These are phyloP conservation scores for Eimeria acervulina DNA, from an alignment of 169 alveolate genomes.

Conservation along the genomic window DNA sequence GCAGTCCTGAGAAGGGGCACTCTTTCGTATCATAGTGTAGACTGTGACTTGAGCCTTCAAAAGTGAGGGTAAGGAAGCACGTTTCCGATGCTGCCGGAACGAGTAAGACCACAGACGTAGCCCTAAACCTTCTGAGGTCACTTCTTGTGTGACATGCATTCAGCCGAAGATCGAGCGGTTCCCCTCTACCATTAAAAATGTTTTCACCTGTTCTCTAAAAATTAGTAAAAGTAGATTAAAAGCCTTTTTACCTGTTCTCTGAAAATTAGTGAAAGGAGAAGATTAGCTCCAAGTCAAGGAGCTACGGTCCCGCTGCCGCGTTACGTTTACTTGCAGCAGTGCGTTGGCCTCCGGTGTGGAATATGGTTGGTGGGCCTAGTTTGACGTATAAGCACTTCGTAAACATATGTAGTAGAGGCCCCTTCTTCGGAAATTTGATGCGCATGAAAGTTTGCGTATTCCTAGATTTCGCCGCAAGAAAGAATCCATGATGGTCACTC, in stretches of 20 bases:
- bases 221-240: not conserved
- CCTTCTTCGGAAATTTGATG: not conserved
- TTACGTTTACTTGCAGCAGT: not conserved
- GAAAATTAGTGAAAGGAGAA: not conserved
- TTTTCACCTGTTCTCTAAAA: not conserved
- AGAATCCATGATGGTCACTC: not conserved
- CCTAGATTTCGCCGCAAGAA: not conserved
- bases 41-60: not conserved
- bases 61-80: not conserved
- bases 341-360: slow-evolving; percentile 11
- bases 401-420: not conserved
- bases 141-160: slow-evolving; percentile 12
- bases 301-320: not conserved
- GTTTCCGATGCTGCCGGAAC: not conserved
- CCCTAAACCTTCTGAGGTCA: not conserved
- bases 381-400: not conserved
- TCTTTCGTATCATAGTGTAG: not conserved
- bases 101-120: not conserved
- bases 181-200: not conserved
- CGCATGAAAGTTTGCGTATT: not conserved
- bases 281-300: not conserved
- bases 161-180: not conserved
- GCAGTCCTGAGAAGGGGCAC: not conserved
- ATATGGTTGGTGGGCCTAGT: not conserved
- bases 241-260: not conserved